Evolutionary conservation across 2,329 filamentous ascomycete species (phyloP).

Genomic region (Aspergillus sojae): DNA sequence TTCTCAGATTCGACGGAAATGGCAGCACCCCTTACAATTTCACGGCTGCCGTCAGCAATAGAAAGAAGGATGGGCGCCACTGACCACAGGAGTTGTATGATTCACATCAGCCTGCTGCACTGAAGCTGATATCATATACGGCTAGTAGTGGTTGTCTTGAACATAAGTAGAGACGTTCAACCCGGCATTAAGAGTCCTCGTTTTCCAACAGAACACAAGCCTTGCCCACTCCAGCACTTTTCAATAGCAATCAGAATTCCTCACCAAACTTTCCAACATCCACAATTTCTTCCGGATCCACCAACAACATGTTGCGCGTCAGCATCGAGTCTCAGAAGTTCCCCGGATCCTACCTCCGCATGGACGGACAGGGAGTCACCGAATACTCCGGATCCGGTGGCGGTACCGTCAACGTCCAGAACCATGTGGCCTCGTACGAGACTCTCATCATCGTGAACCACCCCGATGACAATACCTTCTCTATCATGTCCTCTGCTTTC

Average conservation of each 20-base stretch:
- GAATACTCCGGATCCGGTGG: background rate
- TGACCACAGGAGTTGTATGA: background rate
- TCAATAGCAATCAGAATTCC: background rate
- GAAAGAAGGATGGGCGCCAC: background rate
- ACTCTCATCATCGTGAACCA: background rate
- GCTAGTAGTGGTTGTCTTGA: background rate
- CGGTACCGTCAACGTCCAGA: background rate
- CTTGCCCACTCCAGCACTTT: background rate
- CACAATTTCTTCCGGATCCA: background rate
- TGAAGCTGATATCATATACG: background rate
- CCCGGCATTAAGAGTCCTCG: too few relatives aligned
- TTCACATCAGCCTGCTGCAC: background rate
- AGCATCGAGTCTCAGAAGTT: constrained; percentile 1
- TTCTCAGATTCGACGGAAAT: background rate
- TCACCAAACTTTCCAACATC: background rate
- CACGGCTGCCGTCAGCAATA: background rate
- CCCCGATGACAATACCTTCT: background rate
- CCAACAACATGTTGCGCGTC: background rate
- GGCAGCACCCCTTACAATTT: background rate
- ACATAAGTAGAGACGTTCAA: background rate
- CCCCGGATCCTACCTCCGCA: background rate
- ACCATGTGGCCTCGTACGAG: background rate
- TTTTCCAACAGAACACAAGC: background rate
- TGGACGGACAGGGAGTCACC: background rate
- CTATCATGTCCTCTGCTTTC: background rate